Conservation (phyloP, 306 rosid genomes). For the Prunus padus region DNA sequence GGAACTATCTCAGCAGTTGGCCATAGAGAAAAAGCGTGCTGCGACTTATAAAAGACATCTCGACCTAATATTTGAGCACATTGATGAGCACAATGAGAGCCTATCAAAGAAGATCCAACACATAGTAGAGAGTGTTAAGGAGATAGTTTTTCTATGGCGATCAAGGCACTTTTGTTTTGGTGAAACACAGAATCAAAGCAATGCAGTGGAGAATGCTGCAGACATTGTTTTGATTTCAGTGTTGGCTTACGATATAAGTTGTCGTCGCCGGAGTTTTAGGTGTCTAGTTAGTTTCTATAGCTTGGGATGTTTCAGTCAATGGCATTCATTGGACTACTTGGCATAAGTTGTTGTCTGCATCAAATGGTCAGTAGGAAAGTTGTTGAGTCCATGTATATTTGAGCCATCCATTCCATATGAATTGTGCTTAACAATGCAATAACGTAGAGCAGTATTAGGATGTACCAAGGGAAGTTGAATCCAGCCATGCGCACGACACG, state of each 20-base stretch:
- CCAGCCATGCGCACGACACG: background rate
- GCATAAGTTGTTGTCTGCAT: constrained; percentile 17
- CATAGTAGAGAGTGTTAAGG: constrained; percentile 82
- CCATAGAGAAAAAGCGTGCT: constrained; percentile 79
- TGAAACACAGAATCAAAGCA: constrained; percentile 16
- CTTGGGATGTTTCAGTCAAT: constrained; percentile 38
- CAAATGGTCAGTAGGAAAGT: constrained; percentile 8
- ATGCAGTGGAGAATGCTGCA: constrained; percentile 24
- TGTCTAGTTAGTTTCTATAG: constrained; percentile 34
- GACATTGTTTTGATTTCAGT: constrained; percentile 28
- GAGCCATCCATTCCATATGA: background rate
- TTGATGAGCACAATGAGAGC: constrained; percentile 80
- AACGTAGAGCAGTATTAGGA: background rate
- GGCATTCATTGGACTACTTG: constrained; percentile 36
- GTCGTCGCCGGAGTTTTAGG: constrained; percentile 35
- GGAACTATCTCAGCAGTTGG: constrained; percentile 85
- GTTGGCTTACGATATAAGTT: constrained; percentile 24
- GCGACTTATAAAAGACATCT: constrained; percentile 91
- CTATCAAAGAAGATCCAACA: constrained; percentile 85
- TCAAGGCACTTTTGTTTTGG: constrained; percentile 21
- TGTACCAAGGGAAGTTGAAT: background rate
- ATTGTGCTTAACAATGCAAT: constrained; percentile 13
- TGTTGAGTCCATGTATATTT: constrained; percentile 11
- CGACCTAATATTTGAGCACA: constrained; percentile 83
- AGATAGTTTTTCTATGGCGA: constrained; percentile 41